Percentiles rank a stretch among this genome's conserved stretches.
Evolutionary conservation across 805 yeast species (phyloP).

Genomic region (Kodamaea kakaduensis): DNA sequence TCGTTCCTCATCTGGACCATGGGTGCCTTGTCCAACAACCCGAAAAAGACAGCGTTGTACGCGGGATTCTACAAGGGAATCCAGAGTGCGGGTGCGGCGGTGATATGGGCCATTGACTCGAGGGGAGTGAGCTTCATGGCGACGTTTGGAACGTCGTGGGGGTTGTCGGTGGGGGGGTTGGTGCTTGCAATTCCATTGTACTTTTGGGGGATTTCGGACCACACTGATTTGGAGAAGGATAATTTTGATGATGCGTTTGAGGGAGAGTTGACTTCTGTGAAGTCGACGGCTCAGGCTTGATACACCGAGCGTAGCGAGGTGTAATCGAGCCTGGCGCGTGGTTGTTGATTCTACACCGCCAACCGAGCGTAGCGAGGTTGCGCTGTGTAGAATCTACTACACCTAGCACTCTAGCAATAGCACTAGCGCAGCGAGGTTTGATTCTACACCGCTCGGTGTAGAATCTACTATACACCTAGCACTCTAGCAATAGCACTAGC

Average conservation of each 20-base stretch:
- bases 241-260: conserved; percentile 20
- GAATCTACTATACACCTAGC: too few species aligned
- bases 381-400: too few species aligned
- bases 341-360: too few species aligned
- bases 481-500: too few species aligned
- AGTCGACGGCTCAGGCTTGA: conserved; percentile 13
- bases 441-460: too few species aligned
- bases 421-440: too few species aligned
- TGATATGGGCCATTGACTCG: conserved; percentile 57
- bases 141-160: conserved; percentile 48
- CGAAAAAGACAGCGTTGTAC: conserved; percentile 51
- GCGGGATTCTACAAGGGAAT: conserved; percentile 63
- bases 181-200: conserved; percentile 47
- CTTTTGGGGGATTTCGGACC: conserved; percentile 41
- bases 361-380: too few species aligned
- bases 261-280: conserved; percentile 24
- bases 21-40: conserved; percentile 56
- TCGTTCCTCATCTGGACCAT: conserved; percentile 54
- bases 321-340: too few species aligned
- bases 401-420: too few species aligned
- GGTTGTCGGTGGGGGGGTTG: conserved; percentile 44
- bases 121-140: conserved; percentile 31
- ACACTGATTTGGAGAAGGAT: conserved; percentile 35
- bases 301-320: too few species aligned
- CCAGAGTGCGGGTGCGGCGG: conserved; percentile 62